Conservation (phyloP, 2,329 filamentous ascomycete genomes). For the Orbilia ellipsospora region DNA sequence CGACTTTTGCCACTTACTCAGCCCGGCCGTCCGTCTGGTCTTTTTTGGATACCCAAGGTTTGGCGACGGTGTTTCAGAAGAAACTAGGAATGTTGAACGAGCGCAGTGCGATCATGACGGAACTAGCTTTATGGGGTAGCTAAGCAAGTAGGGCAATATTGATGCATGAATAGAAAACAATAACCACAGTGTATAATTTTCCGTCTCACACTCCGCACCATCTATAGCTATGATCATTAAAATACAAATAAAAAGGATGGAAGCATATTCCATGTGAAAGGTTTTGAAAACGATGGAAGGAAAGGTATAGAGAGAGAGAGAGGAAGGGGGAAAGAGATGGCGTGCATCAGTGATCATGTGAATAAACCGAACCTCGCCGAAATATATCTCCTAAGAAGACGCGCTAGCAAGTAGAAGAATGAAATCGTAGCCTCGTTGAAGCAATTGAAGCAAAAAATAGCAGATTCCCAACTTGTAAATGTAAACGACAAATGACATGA, state of each 20-base stretch:
- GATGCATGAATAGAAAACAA: too few species aligned
- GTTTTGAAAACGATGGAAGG: not conserved
- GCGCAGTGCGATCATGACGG: not conserved
- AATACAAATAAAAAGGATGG: not conserved
- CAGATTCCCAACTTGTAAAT: constrained; percentile 17
- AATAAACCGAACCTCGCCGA: not conserved
- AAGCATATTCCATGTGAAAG: not conserved
- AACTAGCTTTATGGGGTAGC: too few species aligned
- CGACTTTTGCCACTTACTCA: not conserved
- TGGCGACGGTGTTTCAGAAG: not conserved
- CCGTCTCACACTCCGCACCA: constrained; percentile 25
- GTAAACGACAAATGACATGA: constrained; percentile 8
- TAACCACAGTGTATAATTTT: constrained; percentile 9
- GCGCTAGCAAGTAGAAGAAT: not conserved
- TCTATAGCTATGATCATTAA: constrained; percentile 18
- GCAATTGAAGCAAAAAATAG: not conserved
- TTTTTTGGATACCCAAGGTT: not conserved
- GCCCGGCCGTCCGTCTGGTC: not conserved
- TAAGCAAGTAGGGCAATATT: too few species aligned
- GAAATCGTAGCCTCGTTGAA: not conserved
- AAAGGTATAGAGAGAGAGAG: not conserved
- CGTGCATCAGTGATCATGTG: not conserved
- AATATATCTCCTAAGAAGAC: not conserved
- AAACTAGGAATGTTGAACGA: not conserved
- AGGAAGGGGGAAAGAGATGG: too few species aligned